Conservation (phyloP, 352 stramenopile species). For the Phytophthora melonis region DNA sequence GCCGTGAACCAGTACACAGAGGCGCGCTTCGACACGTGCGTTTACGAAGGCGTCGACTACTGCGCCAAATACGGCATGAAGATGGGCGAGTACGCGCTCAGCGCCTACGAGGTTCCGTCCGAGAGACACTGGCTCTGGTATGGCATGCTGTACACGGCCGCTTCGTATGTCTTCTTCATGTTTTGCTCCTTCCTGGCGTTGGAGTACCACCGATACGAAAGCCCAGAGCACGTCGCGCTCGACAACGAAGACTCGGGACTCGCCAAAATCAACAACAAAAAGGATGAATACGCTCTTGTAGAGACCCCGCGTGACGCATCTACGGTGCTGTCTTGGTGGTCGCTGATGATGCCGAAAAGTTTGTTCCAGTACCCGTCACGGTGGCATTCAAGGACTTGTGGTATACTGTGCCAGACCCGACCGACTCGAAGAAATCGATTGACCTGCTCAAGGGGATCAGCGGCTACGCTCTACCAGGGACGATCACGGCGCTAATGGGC, state of each 20-base stretch:
- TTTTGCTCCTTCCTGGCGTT: conserved; percentile 22
- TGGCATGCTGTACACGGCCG: conserved; percentile 13
- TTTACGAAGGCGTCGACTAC: conserved; percentile 43
- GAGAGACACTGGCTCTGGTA: conserved; percentile 34
- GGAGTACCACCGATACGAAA: conserved; percentile 31
- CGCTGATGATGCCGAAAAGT: background rate
- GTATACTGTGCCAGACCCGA: conserved; percentile 23
- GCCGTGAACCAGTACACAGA: conserved; percentile 40
- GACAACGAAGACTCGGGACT: conserved; percentile 1
- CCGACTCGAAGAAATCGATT: conserved; percentile 12
- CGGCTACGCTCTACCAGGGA: no score
- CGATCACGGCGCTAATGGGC: no score
- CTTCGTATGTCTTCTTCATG: conserved; percentile 22
- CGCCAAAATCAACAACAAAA: background rate
- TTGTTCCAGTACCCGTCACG: conserved; percentile 12
- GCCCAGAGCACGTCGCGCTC: conserved; percentile 15
- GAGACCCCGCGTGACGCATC: conserved; percentile 3
- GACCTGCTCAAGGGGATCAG: conserved; percentile 26
- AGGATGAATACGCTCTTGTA: conserved; percentile 8
- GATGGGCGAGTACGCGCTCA: conserved; percentile 27
- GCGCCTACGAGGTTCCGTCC: conserved; percentile 24
- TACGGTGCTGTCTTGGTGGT: background rate
- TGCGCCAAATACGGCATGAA: conserved; percentile 31
- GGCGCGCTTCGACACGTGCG: conserved; percentile 30
- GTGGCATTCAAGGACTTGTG: conserved; percentile 25